Conservation (phyloP, 2,329 filamentous ascomycete species). For the Colletotrichum shisoi region DNA sequence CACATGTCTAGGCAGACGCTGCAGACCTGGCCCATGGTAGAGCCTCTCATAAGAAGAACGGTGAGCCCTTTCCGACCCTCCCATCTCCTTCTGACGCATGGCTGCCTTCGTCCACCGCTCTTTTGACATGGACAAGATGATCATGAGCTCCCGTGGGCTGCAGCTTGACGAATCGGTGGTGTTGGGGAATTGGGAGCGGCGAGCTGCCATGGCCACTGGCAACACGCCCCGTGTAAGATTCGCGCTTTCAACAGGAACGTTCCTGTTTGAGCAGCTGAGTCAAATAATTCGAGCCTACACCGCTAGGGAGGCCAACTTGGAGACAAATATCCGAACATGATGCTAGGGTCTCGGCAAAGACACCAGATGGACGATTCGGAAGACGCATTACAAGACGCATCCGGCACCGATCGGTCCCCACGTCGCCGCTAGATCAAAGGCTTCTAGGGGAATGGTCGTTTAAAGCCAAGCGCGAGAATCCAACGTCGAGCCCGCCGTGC, state of each 20-base stretch:
- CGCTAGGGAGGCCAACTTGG: conserved; percentile 33
- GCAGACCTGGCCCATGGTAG: conserved; percentile 31
- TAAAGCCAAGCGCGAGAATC: background rate
- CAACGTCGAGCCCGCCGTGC: background rate
- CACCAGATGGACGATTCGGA: conserved; percentile 33
- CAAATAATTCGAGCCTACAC: conserved; percentile 30
- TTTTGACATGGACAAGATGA: conserved; percentile 34
- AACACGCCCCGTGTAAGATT: conserved; percentile 31
- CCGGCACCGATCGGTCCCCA: conserved; percentile 28
- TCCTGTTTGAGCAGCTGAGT: conserved; percentile 32
- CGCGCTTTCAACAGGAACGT: conserved; percentile 36
- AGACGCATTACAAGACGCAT: conserved; percentile 11
- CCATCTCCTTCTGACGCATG: conserved; percentile 7
- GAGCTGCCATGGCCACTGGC: conserved; percentile 22
- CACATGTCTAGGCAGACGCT: conserved; percentile 28
- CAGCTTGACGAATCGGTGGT: conserved; percentile 27
- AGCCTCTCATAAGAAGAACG: conserved; percentile 28
- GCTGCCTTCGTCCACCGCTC: conserved; percentile 36
- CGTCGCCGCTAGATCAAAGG: conserved; percentile 21
- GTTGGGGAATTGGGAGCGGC: conserved; percentile 20
- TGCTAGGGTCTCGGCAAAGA: conserved; percentile 34
- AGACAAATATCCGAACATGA: conserved; percentile 24
- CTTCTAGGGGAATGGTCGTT: background rate
- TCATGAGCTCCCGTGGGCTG: conserved; percentile 33
- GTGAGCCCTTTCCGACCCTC: conserved; percentile 32